Evolutionary conservation across 208 protist species (phyloP).

Genomic region (Trypanosoma brucei): DNA sequence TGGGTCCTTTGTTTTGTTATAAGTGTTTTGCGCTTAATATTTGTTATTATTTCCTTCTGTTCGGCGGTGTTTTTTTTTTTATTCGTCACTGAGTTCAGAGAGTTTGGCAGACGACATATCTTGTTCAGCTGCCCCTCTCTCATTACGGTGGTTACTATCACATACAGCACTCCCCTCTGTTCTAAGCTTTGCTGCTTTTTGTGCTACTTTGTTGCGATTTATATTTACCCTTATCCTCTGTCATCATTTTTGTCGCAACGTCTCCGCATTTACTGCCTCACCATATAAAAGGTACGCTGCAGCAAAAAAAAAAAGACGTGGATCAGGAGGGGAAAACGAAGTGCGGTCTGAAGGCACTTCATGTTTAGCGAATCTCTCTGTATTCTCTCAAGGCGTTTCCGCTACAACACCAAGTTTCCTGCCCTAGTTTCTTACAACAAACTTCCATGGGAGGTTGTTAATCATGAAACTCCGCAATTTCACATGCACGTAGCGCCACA

Average conservation of each 20-base stretch:
- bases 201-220: too few species aligned
- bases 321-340: too few species aligned
- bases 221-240: too few species aligned
- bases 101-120: too few species aligned
- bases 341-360: too few species aligned
- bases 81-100: too few species aligned
- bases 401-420: slow-evolving; percentile 78
- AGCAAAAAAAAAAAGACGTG: not conserved
- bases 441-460: slow-evolving; percentile 81
- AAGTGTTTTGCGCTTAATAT: not conserved
- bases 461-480: slow-evolving; percentile 61
- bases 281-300: not conserved
- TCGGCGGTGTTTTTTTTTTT: not conserved
- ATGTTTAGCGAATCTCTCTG: slow-evolving; percentile 36
- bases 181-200: too few species aligned
- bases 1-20: not conserved
- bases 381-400: slow-evolving; percentile 42
- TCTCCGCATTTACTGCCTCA: too few species aligned
- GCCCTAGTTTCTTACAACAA: slow-evolving; percentile 88
- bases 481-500: slow-evolving; percentile 80
- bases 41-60: not conserved
- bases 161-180: not conserved
- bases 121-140: not conserved
- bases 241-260: too few species aligned
- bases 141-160: not conserved